These are phyloP conservation scores for Fusarium longipes DNA, from an alignment of 2,329 filamentous ascomycete species.

Conservation along the genomic window DNA sequence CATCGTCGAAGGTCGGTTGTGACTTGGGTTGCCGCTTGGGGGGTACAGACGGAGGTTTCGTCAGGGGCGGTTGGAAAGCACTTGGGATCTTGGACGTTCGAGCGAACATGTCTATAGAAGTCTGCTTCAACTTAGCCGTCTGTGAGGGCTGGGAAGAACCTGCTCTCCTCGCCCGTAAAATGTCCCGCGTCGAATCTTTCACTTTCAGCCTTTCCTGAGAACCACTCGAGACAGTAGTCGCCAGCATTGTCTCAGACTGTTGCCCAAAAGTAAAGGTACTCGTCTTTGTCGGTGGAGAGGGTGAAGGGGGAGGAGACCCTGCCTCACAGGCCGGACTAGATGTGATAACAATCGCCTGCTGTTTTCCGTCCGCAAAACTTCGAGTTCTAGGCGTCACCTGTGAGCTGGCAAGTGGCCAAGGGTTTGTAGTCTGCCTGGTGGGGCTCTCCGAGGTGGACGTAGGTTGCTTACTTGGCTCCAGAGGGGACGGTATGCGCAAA, in stretches of 20 bases:
- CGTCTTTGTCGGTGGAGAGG: conserved; percentile 36
- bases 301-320: conserved; percentile 48
- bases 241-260: conserved; percentile 43
- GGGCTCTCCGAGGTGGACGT: conserved; percentile 40
- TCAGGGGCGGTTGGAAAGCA: conserved; percentile 12
- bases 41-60: neutral
- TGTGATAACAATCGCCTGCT: conserved; percentile 57
- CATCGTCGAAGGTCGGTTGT: neutral
- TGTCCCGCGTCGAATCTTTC: conserved; percentile 7
- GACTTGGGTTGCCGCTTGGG: neutral
- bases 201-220: conserved; percentile 40
- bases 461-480: conserved; percentile 54
- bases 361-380: conserved; percentile 40
- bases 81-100: conserved; percentile 12
- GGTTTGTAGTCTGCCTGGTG: conserved; percentile 39
- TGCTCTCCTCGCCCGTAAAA: neutral
- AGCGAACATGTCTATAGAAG: conserved; percentile 49
- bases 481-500: conserved; percentile 42
- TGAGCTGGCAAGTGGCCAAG: conserved; percentile 58
- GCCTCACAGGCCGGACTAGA: conserved; percentile 55
- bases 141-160: conserved; percentile 18
- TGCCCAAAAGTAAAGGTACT: conserved; percentile 26
- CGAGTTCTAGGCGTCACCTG: conserved; percentile 55
- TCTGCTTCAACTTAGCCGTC: conserved; percentile 47
- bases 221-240: conserved; percentile 38